Evolutionary conservation across 2,329 filamentous ascomycete genomes (phyloP).

Genomic region (Phyllosticta citriasiana): DNA sequence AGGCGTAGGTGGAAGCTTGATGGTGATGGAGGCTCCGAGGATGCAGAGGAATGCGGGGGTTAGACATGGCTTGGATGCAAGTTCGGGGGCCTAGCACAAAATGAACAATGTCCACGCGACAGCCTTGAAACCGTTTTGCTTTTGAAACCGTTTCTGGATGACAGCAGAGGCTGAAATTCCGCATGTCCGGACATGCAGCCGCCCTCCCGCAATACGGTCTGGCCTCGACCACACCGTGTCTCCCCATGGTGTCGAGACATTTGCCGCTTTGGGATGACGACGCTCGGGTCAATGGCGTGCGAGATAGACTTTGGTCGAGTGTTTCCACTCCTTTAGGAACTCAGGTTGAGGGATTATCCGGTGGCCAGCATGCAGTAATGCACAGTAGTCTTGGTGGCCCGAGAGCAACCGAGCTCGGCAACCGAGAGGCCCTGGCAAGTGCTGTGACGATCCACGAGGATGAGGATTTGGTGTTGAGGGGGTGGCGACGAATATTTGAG

Average conservation of each 20-base stretch:
- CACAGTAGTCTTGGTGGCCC: background rate
- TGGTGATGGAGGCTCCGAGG: no score
- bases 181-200: no score
- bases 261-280: background rate
- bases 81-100: background rate
- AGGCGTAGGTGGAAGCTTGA: constrained; percentile 2
- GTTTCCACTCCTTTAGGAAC: background rate
- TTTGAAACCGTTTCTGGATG: background rate
- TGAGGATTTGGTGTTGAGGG: background rate
- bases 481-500: background rate
- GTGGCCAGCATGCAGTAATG: background rate
- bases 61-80: background rate
- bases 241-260: background rate
- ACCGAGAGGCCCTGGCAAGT: background rate
- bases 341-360: background rate
- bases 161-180: background rate
- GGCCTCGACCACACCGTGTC: no score
- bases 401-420: background rate
- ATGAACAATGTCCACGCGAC: background rate
- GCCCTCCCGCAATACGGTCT: no score
- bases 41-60: background rate
- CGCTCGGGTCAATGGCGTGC: background rate
- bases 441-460: background rate
- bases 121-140: background rate
- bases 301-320: background rate